Conservation (phyloP, 2,329 filamentous ascomycete species). For the Atkinsonella hypoxylon region DNA sequence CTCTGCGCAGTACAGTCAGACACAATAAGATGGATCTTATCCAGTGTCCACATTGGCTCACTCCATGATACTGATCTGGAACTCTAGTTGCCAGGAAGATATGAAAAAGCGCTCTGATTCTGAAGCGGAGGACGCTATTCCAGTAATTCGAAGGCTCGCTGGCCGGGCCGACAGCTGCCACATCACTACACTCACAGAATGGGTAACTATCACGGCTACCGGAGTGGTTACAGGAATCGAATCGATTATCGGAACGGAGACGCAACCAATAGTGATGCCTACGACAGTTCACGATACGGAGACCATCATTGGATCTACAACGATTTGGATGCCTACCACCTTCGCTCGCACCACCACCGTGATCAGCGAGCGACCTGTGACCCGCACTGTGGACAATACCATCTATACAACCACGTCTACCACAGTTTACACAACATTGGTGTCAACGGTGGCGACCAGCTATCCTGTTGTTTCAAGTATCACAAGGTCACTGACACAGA, state of each 20-base stretch:
- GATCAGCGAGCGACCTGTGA: constrained; percentile 8
- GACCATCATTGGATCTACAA: constrained; percentile 7
- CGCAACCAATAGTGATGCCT: constrained; percentile 4
- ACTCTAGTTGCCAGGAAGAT: constrained; percentile 1
- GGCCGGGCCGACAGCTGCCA: constrained; percentile 6
- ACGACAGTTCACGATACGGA: constrained; percentile 6
- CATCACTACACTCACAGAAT: constrained; percentile 12
- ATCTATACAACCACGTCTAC: constrained; percentile 6
- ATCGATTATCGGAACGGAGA: constrained; percentile 8
- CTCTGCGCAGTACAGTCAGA: too few species aligned
- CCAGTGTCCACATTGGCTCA: too few species aligned
- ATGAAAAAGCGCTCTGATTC: background rate
- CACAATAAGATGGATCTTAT: too few species aligned
- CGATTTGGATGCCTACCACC: constrained; percentile 10
- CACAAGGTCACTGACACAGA: constrained; percentile 6
- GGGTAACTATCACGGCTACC: constrained; percentile 12
- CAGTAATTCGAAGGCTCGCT: background rate
- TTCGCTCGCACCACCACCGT: constrained; percentile 7
- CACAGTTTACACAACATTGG: constrained; percentile 7
- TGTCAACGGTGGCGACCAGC: constrained; percentile 8
- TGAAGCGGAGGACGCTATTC: background rate
- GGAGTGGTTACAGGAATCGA: constrained; percentile 6
- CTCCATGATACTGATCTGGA: background rate
- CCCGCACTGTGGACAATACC: constrained; percentile 10
- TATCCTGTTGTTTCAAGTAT: constrained; percentile 9